A percentile compares a stretch with the other conserved stretches of the same genome.
Evolutionary conservation across 352 stramenopile species (phyloP).

Genomic region (Globisporangium nunn): DNA sequence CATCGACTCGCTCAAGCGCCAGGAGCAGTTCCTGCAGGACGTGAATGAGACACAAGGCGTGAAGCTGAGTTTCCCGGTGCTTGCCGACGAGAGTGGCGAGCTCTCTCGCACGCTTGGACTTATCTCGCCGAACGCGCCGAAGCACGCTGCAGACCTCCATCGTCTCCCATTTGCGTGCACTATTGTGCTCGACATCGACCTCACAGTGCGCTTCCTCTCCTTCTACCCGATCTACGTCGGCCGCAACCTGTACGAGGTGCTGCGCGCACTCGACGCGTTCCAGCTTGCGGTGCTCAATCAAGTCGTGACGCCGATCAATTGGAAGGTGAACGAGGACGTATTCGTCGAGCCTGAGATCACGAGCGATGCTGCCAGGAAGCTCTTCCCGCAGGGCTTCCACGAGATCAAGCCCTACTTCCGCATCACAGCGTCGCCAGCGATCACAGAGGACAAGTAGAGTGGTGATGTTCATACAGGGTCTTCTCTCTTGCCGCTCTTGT

Average conservation of each 20-base stretch:
- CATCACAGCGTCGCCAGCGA: constrained; percentile 61
- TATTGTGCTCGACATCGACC: constrained; percentile 65
- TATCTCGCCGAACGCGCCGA: constrained; percentile 29
- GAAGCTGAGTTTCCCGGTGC: constrained; percentile 62
- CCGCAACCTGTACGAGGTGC: constrained; percentile 78
- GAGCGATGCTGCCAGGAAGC: constrained; percentile 56
- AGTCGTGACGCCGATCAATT: constrained; percentile 77
- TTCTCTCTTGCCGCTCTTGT: not conserved
- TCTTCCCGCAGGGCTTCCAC: constrained; percentile 78
- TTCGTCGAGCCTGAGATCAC: constrained; percentile 71
- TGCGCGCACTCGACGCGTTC: constrained; percentile 61
- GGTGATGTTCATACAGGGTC: constrained; percentile 12
- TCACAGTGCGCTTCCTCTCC: constrained; percentile 52
- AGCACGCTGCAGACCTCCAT: constrained; percentile 42
- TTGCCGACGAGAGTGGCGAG: constrained; percentile 61
- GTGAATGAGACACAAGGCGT: constrained; percentile 81
- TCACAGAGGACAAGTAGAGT: constrained; percentile 42
- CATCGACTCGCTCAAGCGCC: constrained; percentile 29
- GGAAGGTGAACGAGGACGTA: constrained; percentile 82
- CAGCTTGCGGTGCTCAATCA: constrained; percentile 71
- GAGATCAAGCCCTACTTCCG: constrained; percentile 78
- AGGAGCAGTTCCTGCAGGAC: constrained; percentile 53
- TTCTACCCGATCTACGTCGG: constrained; percentile 67
- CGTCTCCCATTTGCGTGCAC: constrained; percentile 57
- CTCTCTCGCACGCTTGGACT: constrained; percentile 55